Conservation (phyloP, 2,329 filamentous ascomycete genomes). For the Scedosporium aurantiacum region DNA sequence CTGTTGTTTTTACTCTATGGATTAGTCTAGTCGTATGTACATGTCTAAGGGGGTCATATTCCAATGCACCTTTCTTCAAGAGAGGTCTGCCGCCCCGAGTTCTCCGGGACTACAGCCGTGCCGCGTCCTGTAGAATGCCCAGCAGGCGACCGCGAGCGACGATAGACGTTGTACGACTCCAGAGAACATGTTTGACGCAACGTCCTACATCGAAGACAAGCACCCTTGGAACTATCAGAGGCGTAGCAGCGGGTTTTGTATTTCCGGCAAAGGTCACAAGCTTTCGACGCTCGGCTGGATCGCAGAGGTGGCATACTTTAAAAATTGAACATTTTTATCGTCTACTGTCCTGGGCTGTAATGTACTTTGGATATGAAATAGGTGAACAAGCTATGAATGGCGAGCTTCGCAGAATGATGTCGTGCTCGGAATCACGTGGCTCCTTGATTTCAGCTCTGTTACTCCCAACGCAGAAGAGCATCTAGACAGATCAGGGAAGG, state of each 20-base stretch:
- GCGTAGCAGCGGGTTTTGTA: slow-evolving; percentile 13
- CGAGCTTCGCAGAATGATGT: too few species aligned
- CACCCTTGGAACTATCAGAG: not conserved
- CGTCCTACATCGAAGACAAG: not conserved
- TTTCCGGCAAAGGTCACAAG: slow-evolving; percentile 15
- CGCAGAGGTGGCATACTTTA: slow-evolving; percentile 14
- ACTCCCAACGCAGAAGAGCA: too few species aligned
- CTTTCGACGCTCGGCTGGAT: slow-evolving; percentile 15
- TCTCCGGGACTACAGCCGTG: not conserved
- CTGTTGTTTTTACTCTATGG: not conserved
- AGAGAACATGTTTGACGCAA: not conserved
- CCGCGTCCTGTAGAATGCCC: not conserved
- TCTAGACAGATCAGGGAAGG: too few species aligned
- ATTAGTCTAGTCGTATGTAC: not conserved
- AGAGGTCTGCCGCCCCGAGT: not conserved
- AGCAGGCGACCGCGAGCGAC: not conserved
- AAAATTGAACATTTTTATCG: not conserved
- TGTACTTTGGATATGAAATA: too few species aligned
- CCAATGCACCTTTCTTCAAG: too few species aligned
- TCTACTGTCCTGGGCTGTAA: too few species aligned
- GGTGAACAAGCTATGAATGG: too few species aligned
- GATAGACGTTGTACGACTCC: not conserved
- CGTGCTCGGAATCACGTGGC: too few species aligned
- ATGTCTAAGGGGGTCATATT: too few species aligned
- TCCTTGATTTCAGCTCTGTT: too few species aligned